These are phyloP conservation scores for Blastobotrys illinoisensis DNA, from an alignment of 1,139 yeast species.

Conservation along the genomic window DNA sequence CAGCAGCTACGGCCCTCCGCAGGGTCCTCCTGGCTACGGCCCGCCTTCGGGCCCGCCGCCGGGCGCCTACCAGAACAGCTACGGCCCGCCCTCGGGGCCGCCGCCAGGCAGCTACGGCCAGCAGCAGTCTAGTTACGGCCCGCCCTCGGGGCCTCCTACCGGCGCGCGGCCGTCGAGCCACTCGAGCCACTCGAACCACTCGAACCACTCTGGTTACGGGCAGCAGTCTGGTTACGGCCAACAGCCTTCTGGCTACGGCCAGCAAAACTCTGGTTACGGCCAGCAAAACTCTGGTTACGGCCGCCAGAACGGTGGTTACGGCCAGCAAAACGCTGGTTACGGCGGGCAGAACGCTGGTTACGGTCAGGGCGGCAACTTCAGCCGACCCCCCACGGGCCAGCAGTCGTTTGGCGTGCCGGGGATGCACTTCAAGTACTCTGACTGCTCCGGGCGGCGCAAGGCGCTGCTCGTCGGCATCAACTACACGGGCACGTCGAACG, in stretches of 20 bases:
- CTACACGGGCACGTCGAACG: conserved; percentile 68
- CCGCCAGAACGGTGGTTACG: not conserved
- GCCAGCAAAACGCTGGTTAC: conserved; percentile 19
- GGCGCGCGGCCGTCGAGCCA: not conserved
- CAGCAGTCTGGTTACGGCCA: conserved; percentile 18
- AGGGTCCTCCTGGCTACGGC: conserved; percentile 15
- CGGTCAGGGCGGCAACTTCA: conserved; percentile 4
- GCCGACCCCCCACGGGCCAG: conserved; percentile 33
- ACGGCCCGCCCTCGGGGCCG: conserved; percentile 2
- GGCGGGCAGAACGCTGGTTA: conserved; percentile 6
- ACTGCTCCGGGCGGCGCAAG: conserved; percentile 69
- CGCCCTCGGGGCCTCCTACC: conserved; percentile 30
- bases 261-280: not conserved
- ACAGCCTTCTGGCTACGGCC: conserved; percentile 3
- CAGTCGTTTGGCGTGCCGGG: conserved; percentile 35
- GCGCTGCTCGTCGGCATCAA: conserved; percentile 85
- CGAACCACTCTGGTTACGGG: not conserved
- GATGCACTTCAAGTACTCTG: conserved; percentile 59
- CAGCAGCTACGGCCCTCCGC: conserved; percentile 18
- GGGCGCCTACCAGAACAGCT: conserved; percentile 4
- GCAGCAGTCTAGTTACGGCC: conserved; percentile 19
- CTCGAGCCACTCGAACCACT: not conserved
- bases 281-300: not conserved
- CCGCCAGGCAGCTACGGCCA: conserved; percentile 6
- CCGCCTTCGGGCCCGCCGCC: conserved; percentile 4